A percentile compares a stretch with the other conserved stretches of the same genome.
These are phyloP conservation scores for Entophlyctis helioformis DNA, from an alignment of 192 early-diverging fungal species.

Conservation along the genomic window DNA sequence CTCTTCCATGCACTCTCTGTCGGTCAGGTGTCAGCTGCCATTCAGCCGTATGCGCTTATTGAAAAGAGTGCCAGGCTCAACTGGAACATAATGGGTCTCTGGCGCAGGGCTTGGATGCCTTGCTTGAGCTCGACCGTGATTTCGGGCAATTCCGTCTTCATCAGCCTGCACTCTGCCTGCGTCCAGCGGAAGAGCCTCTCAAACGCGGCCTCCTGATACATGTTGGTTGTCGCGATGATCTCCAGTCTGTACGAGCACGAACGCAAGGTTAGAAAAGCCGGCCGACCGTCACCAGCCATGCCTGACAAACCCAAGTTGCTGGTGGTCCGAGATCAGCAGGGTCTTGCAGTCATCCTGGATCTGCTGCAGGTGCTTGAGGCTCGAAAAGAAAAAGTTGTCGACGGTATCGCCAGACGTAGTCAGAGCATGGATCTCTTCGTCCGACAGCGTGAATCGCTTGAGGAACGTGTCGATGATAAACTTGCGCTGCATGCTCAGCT, in stretches of 20 bases:
- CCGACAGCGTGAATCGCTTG: conserved; percentile 56
- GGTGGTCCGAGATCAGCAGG: conserved; percentile 60
- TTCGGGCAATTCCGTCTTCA: conserved; percentile 60
- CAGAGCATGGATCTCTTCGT: conserved; percentile 48
- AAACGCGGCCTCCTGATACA: conserved; percentile 61
- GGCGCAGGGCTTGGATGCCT: conserved; percentile 54
- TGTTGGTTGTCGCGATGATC: conserved; percentile 62
- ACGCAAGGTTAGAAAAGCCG: too few relatives aligned
- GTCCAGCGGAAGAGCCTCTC: conserved; percentile 68
- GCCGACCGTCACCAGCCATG: too few relatives aligned
- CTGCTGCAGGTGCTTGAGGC: conserved; percentile 49
- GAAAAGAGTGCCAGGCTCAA: conserved; percentile 4
- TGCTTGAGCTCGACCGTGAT: conserved; percentile 46
- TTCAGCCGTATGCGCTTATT: too few relatives aligned
- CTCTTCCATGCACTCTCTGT: conserved; percentile 61
- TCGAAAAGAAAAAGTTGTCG: conserved; percentile 57
- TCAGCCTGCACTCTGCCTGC: conserved; percentile 48
- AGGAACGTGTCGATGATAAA: conserved; percentile 54
- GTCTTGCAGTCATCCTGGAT: conserved; percentile 64
- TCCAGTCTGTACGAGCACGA: conserved; percentile 32
- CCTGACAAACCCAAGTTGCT: conserved; percentile 53
- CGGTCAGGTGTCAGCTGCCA: too few relatives aligned
- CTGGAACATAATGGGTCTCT: conserved; percentile 65
- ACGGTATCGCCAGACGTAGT: conserved; percentile 36
- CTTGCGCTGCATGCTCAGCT: conserved; percentile 40